phyloP scores from a whole-genome alignment of 208 protist genomes.

The Trypanosoma platydactyli region DNA sequence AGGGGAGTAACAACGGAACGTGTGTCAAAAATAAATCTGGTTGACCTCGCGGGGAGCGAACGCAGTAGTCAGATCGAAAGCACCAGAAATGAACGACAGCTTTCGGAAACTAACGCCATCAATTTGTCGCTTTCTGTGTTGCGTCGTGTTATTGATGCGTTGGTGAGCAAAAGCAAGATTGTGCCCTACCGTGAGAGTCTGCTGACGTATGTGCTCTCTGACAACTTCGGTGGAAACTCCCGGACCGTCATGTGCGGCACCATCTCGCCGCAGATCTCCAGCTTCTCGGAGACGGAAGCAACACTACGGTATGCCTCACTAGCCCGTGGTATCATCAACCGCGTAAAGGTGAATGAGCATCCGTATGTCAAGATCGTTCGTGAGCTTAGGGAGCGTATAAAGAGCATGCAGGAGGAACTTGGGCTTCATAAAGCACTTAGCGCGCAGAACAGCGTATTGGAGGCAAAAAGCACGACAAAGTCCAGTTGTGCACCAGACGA shows the following conservation, averaged over 20 bases:
- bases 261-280: constrained; percentile 60
- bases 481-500: constrained; percentile 2
- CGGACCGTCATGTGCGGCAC: constrained; percentile 86
- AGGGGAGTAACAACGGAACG: constrained; percentile 40
- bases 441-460: not conserved
- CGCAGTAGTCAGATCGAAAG: constrained; percentile 34
- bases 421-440: constrained; percentile 1
- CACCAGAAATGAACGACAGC: constrained; percentile 22
- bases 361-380: constrained; percentile 74
- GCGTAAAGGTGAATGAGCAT: constrained; percentile 87
- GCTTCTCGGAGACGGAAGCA: constrained; percentile 75
- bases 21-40: constrained; percentile 73
- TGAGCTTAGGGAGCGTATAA: constrained; percentile 70
- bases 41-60: constrained; percentile 80
- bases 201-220: constrained; percentile 90
- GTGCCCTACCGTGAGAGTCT: constrained; percentile 84
- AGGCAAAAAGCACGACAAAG: too few relatives aligned
- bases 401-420: constrained; percentile 49
- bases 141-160: constrained; percentile 68
- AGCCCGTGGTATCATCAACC: constrained; percentile 80
- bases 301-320: constrained; percentile 82
- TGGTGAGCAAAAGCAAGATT: constrained; percentile 41
- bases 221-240: constrained; percentile 83
- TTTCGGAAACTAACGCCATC: constrained; percentile 72
- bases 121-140: constrained; percentile 75